phyloP scores from a whole-genome alignment of 176 grass and related monocot genomes.

The sorghum (Sorghum bicolor) region Sorghum_bicolor_NCBIv3 NC_012871.2:65463501-65464000 shows the following conservation, averaged over 20 bases:
- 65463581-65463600: not conserved
- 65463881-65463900: not conserved
- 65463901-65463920: not conserved
- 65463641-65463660: not conserved
- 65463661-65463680: not conserved
- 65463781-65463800: not conserved
- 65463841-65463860: not conserved
- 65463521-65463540: not conserved
- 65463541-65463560: not conserved
- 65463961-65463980: not conserved
- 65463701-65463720: not conserved
- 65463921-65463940: conserved; percentile 41
- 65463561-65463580: not conserved
- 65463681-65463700: not conserved
- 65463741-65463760: not conserved
- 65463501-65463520: not conserved
- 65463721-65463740: not conserved
- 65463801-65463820: not conserved
- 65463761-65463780: not conserved
- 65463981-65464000: not conserved
- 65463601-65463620: not conserved
- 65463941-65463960: conserved; percentile 26
- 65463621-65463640: not conserved
- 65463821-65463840: not conserved
- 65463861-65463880: not conserved